Evolutionary conservation across 768 basidiomycete species (phyloP).

Genomic region (Suillus bovinus): DNA sequence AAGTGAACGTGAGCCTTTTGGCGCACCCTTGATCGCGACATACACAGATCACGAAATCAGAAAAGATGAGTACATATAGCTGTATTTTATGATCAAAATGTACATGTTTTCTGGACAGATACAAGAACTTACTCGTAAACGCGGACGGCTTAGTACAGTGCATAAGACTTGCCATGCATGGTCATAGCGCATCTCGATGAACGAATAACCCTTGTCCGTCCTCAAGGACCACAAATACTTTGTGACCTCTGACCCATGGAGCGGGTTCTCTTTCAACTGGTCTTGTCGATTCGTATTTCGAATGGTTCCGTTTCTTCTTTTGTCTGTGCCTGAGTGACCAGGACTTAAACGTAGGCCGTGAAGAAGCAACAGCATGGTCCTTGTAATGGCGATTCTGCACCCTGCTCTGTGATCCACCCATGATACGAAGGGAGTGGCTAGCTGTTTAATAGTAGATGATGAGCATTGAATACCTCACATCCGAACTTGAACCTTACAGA

Average conservation of each 20-base stretch:
- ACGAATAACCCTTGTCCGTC: conserved; percentile 26
- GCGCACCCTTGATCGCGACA: background rate
- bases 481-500: background rate
- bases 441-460: background rate
- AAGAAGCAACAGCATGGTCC: background rate
- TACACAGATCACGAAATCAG: background rate
- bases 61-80: background rate
- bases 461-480: background rate
- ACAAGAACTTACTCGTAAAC: background rate
- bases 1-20: background rate
- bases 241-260: conserved; percentile 31
- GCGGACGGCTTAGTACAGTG: background rate
- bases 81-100: background rate
- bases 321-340: conserved; percentile 1
- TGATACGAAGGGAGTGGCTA: background rate
- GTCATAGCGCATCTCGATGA: conserved; percentile 9
- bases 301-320: conserved; percentile 7
- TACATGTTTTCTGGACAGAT: background rate
- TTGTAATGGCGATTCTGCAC: background rate
- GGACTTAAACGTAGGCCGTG: background rate
- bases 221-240: conserved; percentile 26
- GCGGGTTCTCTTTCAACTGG: conserved; percentile 16
- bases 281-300: conserved; percentile 3
- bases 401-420: conserved; percentile 21
- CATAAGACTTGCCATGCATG: background rate